Base-by-base conservation (phyloP, 1,139 yeast species). In the Geotrichum cucujoidarum region DNA sequence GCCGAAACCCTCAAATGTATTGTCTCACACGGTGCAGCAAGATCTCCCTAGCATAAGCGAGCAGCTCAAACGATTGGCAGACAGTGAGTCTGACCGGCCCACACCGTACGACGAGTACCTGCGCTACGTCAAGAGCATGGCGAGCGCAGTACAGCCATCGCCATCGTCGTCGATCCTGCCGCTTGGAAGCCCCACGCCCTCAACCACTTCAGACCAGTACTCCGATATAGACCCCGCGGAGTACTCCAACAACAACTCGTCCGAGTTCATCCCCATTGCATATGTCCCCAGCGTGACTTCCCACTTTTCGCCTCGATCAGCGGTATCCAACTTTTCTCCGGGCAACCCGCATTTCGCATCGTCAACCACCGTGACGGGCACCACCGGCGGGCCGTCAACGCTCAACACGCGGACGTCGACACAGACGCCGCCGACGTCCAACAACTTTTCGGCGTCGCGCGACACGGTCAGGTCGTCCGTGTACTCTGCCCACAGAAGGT, bases 201-300 rank as follows among this genome's bases (percentile, higher is more conserved):
- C 27, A 10, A 24, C 27, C 27, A 10, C 10, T 24, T 6, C 27
- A 24, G 6, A 24, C 27, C 27, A 24, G 10, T 6, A 24, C 10
- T 10, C 6, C 6, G 27, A 6, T 24, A 24, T 10, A 6, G 8
- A 24, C 6, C 27, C 8, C 27, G 27, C 27, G 6, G 27, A 6
- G 8, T 24, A 6, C 27, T 24, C 27, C 6, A 24, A 24, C 10
- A 24, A 24, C 10, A 24, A 6, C 6, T 2, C 33, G 2, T 82
- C 90, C 6, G 85, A 87, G 61, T 80, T 86, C 51, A 73, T 87
- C 53, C 94, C 95, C 13, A 81, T 87, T 52, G 94, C 92, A 1
- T 87, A 86, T 62, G 85, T 87, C 52, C 95, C 95, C 0, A 95
- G 95, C 44, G 95, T 86, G 16, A 50, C 49, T 11, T 43, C 48